Evolutionary conservation across 306 rosid species (phyloP), one percentile per base, ranked within the genome.

Genomic region (Spatholobus suberectus): DNA sequence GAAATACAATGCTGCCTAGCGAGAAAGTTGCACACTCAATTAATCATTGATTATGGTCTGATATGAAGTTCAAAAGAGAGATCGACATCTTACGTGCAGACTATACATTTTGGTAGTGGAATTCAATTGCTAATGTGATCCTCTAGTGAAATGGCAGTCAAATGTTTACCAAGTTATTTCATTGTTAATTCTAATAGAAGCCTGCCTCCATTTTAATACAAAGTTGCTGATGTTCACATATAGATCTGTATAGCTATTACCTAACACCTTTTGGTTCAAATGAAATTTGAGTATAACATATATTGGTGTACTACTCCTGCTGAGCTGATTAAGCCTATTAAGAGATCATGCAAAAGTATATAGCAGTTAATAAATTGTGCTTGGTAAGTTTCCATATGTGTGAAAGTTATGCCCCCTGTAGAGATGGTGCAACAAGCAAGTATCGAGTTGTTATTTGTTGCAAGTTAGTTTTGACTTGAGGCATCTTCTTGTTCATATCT

Each of bases 381-480:
- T 15, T 7, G 76, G 38, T 1, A 26, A 26, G 43, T 71, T 17
- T 71, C 20, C 61, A 15, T 47, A 7, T 6, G 40, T 46, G 41
- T 11, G 37, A 44, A 8, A 47, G 21, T 62, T 62, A 13, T 58
- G 57, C 26, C 32, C 58, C 7, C 44, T 75, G 7, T 35, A 37
- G 68, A 75, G n/a, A 74, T 20, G 51, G 68, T 37, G 52, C 77
- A 27, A 9, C 23, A 0, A 70, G 14, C 5, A 26, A 29, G 32
- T 29, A n/a, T 75, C 14, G 44, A 9, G 32, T 47, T 63, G 70
- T 38, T 38, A 54, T 13, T 7, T 52, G 26, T 18, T 21, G 34
- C 65, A 57, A 26, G 14, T 55, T 70, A 55, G 27, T 76, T 57
- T n/a, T 47, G 11, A 81, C 66, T 72, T 46, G 8, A 14, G 63